phyloP scores from a whole-genome alignment of 441 rosid genomes.

The Adansonia gregorii region DNA sequence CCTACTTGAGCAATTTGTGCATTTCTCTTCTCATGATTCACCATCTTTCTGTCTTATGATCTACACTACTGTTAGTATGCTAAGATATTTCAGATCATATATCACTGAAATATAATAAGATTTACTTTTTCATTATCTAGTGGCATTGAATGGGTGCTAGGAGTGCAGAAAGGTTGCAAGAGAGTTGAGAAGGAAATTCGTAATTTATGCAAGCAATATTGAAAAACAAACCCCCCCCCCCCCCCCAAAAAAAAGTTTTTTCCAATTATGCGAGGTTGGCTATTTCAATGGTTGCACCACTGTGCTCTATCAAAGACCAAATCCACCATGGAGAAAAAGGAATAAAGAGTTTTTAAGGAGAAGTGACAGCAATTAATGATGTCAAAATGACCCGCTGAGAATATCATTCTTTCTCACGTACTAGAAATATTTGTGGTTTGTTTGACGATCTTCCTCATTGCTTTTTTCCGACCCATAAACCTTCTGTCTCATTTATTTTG shows the following conservation, averaged over 20 bases:
- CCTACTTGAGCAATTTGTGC: background rate
- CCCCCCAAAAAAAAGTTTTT: background rate
- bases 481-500: background rate
- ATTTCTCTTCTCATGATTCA: background rate
- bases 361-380: background rate
- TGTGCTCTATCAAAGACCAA: background rate
- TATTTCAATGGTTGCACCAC: background rate
- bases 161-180: slow-evolving; percentile 12
- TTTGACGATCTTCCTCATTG: background rate
- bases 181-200: background rate
- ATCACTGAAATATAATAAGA: background rate
- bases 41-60: background rate
- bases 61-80: background rate
- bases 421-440: slow-evolving; percentile 7
- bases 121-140: slow-evolving; percentile 15
- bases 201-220: background rate
- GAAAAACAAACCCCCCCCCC: slow-evolving; percentile 3
- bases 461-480: background rate
- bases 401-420: background rate
- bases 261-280: background rate
- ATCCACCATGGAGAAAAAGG: slow-evolving; percentile 6
- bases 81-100: background rate
- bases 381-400: background rate
- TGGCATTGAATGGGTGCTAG: background rate
- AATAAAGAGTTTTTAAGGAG: background rate